Evolutionary conservation across 1,139 yeast species (phyloP).

Genomic region (Zygosaccharomyces pseudobailii): DNA sequence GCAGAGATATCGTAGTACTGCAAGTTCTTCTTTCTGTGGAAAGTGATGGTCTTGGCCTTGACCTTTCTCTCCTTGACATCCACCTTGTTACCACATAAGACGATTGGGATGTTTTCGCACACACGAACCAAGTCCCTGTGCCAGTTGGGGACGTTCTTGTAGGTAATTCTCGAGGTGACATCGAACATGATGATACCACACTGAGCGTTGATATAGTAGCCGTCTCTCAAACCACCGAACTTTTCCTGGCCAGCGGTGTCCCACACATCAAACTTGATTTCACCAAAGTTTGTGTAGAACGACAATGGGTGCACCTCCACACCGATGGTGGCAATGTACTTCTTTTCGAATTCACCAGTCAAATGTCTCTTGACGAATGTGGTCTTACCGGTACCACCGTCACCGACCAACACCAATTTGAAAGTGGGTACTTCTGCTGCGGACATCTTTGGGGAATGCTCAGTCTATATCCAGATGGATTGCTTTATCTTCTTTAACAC

Average conservation of each 20-base stretch:
- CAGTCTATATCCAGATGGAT: background rate
- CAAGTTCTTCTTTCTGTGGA: conserved; percentile 99
- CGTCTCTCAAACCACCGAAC: conserved; percentile 99
- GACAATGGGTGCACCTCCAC: conserved; percentile 99
- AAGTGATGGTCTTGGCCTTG: conserved; percentile 98
- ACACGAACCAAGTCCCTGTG: conserved; percentile 98
- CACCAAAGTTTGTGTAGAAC: conserved; percentile 98
- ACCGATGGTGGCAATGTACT: conserved; percentile 98
- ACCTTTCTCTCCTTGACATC: conserved; percentile 99
- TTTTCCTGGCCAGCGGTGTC: conserved; percentile 99
- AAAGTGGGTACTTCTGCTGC: conserved; percentile 82
- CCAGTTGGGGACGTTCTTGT: conserved; percentile 99
- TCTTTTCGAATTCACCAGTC: conserved; percentile 99
- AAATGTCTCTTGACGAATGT: conserved; percentile 99
- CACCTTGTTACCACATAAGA: conserved; percentile 98
- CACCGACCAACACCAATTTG: conserved; percentile 98
- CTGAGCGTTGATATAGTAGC: conserved; percentile 98
- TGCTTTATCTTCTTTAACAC: background rate
- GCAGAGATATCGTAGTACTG: conserved; percentile 99
- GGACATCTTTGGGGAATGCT: conserved; percentile 20
- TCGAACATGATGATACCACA: conserved; percentile 99
- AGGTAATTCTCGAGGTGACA: conserved; percentile 98
- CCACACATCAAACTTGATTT: conserved; percentile 98
- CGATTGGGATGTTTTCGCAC: conserved; percentile 99
- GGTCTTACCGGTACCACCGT: conserved; percentile 99